Conservation (phyloP, 371 early-diverging fungal genomes). For the Rhizopus stolonifer region DNA sequence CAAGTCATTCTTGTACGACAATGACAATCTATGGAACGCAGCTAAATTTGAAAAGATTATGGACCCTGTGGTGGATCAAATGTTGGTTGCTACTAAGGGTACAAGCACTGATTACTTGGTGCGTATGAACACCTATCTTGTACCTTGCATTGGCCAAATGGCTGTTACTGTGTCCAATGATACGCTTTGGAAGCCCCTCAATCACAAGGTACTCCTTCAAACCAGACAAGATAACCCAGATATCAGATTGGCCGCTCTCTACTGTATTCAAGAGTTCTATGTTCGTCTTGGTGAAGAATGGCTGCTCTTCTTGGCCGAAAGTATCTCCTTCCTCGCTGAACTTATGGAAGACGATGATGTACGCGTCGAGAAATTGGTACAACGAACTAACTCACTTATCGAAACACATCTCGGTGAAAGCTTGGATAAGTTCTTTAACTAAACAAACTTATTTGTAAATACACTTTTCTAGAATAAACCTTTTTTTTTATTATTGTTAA, state of each 20-base stretch:
- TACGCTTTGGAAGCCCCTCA: slow-evolving; percentile 85
- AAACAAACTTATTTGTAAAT: slow-evolving; percentile 19
- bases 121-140: slow-evolving; percentile 64
- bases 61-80: slow-evolving; percentile 72
- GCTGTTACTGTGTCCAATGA: slow-evolving; percentile 81
- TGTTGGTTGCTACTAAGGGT: slow-evolving; percentile 54
- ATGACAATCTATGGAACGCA: slow-evolving; percentile 70
- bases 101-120: slow-evolving; percentile 46
- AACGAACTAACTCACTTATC: slow-evolving; percentile 82
- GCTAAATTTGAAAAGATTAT: slow-evolving; percentile 74
- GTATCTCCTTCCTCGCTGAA: slow-evolving; percentile 94
- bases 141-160: slow-evolving; percentile 82
- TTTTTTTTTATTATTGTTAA: too few species aligned
- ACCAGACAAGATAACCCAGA: slow-evolving; percentile 70
- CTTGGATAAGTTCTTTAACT: slow-evolving; percentile 75
- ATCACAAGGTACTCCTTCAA: slow-evolving; percentile 76
- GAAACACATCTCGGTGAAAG: slow-evolving; percentile 89
- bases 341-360: slow-evolving; percentile 85
- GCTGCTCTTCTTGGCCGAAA: slow-evolving; percentile 89
- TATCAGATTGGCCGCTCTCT: slow-evolving; percentile 75
- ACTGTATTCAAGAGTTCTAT: slow-evolving; percentile 80
- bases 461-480: too few species aligned
- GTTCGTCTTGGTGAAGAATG: slow-evolving; percentile 88
- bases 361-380: slow-evolving; percentile 78
- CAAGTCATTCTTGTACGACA: slow-evolving; percentile 74